Evolutionary conservation across 169 alveolate genomes (phyloP).

Genomic region (Plasmodium relictum): DNA sequence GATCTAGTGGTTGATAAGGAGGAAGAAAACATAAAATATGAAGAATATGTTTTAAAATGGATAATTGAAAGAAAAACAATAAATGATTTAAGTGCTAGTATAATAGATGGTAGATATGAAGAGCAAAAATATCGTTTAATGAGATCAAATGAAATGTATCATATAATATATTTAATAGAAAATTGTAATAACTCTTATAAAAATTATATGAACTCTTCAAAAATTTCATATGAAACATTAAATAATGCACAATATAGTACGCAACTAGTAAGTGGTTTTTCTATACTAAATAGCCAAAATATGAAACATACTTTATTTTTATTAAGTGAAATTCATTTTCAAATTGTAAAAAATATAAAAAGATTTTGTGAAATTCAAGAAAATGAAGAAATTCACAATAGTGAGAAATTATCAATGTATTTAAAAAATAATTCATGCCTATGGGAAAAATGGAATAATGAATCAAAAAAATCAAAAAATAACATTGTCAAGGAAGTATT

Average conservation of each 20-base stretch:
- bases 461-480: constrained; percentile 84
- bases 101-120: constrained; percentile 89
- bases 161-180: constrained; percentile 86
- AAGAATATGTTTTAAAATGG: constrained; percentile 88
- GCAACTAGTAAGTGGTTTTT: constrained; percentile 81
- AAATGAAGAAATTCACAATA: constrained; percentile 6
- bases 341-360: constrained; percentile 58
- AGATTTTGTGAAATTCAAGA: constrained; percentile 16
- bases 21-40: constrained; percentile 77
- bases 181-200: constrained; percentile 80
- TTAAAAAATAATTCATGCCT: constrained; percentile 73
- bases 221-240: constrained; percentile 77
- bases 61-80: constrained; percentile 89
- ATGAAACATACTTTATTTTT: constrained; percentile 79
- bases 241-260: constrained; percentile 78
- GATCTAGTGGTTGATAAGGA: neutral
- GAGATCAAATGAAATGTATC: constrained; percentile 84
- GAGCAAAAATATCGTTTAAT: constrained; percentile 89
- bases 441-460: constrained; percentile 84
- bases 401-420: constrained; percentile 21
- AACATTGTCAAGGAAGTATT: constrained; percentile 86
- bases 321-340: constrained; percentile 76
- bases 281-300: constrained; percentile 81
- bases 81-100: constrained; percentile 87
- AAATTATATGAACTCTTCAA: constrained; percentile 80